Percentiles rank a stretch among this genome's conserved stretches.
These are phyloP conservation scores for Heterobasidion irregulare DNA, from an alignment of 1,284 basidiomycete genomes.

Conservation along the genomic window DNA sequence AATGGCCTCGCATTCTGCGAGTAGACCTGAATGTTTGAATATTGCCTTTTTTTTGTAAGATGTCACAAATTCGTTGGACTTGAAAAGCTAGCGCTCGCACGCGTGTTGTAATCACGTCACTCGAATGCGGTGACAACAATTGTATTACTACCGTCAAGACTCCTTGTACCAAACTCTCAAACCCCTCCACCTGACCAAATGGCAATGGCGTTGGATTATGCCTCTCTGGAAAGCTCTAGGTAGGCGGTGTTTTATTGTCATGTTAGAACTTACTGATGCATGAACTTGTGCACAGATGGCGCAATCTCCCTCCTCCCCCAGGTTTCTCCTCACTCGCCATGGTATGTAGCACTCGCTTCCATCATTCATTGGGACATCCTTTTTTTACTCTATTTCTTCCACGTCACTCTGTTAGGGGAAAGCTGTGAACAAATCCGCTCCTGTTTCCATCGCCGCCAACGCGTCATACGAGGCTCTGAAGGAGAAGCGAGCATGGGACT, in stretches of 20 bases:
- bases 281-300: conserved; percentile 5
- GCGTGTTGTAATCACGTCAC: too few species aligned
- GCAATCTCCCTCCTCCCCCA: conserved; percentile 35
- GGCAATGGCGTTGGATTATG: conserved; percentile 24
- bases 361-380: neutral
- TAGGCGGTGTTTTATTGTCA: conserved; percentile 8
- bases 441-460: conserved; percentile 16
- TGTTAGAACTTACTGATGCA: neutral
- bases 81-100: too few species aligned
- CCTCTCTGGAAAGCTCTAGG: conserved; percentile 29
- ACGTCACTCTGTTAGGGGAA: conserved; percentile 25
- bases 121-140: too few species aligned
- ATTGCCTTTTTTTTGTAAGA: too few species aligned
- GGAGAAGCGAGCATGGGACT: conserved; percentile 80
- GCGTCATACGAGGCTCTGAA: conserved; percentile 62
- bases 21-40: too few species aligned
- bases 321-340: conserved; percentile 36
- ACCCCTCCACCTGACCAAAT: neutral
- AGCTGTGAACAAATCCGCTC: conserved; percentile 27
- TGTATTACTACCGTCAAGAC: too few species aligned
- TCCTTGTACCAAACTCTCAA: too few species aligned
- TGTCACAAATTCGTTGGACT: too few species aligned
- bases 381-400: conserved; percentile 15
- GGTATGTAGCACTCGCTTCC: conserved; percentile 7
- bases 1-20: too few species aligned